Percentiles rank a stretch among this genome's conserved stretches.
phyloP scores from a whole-genome alignment of 164 flowering plant genomes.

The Annona squamosa region DNA sequence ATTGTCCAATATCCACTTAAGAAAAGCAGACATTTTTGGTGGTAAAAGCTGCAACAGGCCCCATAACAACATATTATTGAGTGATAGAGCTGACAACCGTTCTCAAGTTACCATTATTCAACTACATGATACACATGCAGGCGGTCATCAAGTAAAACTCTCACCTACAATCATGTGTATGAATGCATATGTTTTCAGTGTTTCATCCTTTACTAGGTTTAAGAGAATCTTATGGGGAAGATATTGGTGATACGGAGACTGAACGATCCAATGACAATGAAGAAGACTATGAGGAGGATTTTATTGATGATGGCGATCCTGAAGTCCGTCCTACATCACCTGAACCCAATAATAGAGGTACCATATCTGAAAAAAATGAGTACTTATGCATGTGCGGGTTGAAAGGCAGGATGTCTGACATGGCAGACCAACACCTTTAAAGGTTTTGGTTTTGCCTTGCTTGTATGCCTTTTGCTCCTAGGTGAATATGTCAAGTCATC shows the following conservation, averaged over 20 bases:
- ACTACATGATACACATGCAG: background rate
- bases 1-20: no score
- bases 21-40: no score
- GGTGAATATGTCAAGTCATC: no score
- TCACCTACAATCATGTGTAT: background rate
- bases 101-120: background rate
- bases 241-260: constrained; percentile 45
- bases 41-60: no score
- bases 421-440: no score
- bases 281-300: constrained; percentile 43
- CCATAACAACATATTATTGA: no score
- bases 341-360: constrained; percentile 60
- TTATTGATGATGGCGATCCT: constrained; percentile 24
- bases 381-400: no score
- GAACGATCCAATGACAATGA: constrained; percentile 48
- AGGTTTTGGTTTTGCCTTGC: no score
- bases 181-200: constrained; percentile 3
- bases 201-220: constrained; percentile 23
- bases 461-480: no score
- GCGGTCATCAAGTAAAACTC: background rate
- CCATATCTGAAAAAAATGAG: no score
- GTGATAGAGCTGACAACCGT: no score
- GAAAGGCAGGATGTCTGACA: no score
- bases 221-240: constrained; percentile 69
- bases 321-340: constrained; percentile 36